Evolutionary conservation across 371 early-diverging fungal genomes (phyloP).

Genomic region (Paraphysoderma sedebokerense): DNA sequence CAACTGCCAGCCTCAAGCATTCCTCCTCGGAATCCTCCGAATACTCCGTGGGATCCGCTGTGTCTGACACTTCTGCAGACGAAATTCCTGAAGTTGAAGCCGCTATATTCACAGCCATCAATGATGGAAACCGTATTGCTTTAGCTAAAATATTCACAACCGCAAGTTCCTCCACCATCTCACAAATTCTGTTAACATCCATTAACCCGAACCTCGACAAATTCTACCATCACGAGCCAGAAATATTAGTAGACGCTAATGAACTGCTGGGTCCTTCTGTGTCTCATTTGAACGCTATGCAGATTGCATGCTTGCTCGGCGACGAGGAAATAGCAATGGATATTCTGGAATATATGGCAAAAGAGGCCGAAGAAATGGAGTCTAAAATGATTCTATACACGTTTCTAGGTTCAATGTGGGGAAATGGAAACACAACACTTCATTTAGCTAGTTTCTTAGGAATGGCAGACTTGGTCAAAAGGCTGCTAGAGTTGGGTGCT

Average conservation of each 20-base stretch:
- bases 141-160: conserved; percentile 4
- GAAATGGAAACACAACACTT: conserved; percentile 44
- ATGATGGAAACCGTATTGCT: neutral
- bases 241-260: conserved; percentile 30
- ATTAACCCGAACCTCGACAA: conserved; percentile 31
- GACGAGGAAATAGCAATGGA: conserved; percentile 43
- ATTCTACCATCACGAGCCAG: conserved; percentile 30
- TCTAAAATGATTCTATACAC: conserved; percentile 39
- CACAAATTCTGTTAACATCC: conserved; percentile 34
- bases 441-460: conserved; percentile 53
- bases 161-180: conserved; percentile 7
- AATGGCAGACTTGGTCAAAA: conserved; percentile 38
- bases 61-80: no score
- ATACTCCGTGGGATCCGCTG: no score
- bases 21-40: no score
- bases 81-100: neutral
- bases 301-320: conserved; percentile 37
- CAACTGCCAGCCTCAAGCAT: no score
- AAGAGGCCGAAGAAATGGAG: conserved; percentile 29
- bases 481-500: conserved; percentile 39
- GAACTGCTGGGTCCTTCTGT: conserved; percentile 35
- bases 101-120: neutral
- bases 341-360: conserved; percentile 34
- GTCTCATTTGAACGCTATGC: conserved; percentile 31
- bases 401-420: conserved; percentile 49